These are phyloP conservation scores for Globisporangium spinosum DNA, from an alignment of 352 stramenopile genomes.

Conservation along the genomic window DNA sequence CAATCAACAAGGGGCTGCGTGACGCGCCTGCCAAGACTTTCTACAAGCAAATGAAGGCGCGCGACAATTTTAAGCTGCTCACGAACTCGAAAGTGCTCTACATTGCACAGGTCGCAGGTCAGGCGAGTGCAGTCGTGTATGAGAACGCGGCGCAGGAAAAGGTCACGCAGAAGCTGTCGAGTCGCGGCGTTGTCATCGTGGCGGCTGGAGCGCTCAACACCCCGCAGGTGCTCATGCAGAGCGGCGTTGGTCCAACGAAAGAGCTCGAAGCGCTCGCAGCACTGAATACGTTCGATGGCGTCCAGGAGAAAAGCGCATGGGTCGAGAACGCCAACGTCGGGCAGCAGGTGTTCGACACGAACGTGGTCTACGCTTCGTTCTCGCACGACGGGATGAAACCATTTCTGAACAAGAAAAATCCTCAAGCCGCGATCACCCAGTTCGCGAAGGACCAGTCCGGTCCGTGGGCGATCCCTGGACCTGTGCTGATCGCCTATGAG, in stretches of 20 bases:
- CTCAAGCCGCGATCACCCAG: constrained; percentile 17
- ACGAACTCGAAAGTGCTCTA: constrained; percentile 43
- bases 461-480: constrained; percentile 24
- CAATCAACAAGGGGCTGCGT: constrained; percentile 44
- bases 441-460: constrained; percentile 24
- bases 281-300: constrained; percentile 10
- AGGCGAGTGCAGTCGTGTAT: constrained; percentile 51
- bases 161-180: constrained; percentile 24
- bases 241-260: constrained; percentile 57
- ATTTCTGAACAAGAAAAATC: constrained; percentile 21
- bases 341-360: constrained; percentile 22
- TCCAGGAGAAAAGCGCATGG: constrained; percentile 22
- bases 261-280: constrained; percentile 41
- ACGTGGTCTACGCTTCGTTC: constrained; percentile 22
- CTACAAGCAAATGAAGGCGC: constrained; percentile 35
- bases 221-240: constrained; percentile 80
- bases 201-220: constrained; percentile 66
- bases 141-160: constrained; percentile 14
- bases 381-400: constrained; percentile 18
- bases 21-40: constrained; percentile 55
- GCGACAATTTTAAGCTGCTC: constrained; percentile 45
- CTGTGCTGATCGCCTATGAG: constrained; percentile 30
- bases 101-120: constrained; percentile 41
- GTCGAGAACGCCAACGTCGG: constrained; percentile 19
- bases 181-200: constrained; percentile 63